Evolutionary conservation across 1,284 basidiomycete genomes (phyloP).

Genomic region (Apiotrichum montevideense): DNA sequence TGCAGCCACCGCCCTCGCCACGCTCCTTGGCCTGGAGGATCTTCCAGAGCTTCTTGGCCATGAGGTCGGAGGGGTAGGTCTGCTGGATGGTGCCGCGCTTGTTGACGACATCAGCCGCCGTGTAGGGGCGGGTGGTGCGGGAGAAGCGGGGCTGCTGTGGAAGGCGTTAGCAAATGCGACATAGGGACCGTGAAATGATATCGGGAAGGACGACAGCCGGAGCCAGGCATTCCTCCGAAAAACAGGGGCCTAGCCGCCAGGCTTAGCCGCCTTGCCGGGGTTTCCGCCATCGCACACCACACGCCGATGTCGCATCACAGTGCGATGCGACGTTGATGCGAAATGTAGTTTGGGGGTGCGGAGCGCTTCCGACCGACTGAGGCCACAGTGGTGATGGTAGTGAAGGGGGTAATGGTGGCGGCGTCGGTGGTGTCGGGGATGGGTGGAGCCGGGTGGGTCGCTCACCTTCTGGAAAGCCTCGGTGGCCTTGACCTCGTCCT

Average conservation of each 20-base stretch:
- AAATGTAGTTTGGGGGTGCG: too few relatives aligned
- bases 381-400: background rate
- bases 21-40: conserved; percentile 47
- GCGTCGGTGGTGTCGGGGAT: conserved; percentile 2
- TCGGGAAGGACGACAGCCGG: background rate
- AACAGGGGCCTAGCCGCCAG: background rate
- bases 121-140: conserved; percentile 80
- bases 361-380: background rate
- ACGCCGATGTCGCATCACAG: too few relatives aligned
- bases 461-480: conserved; percentile 89
- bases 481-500: conserved; percentile 73
- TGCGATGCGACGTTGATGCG: background rate
- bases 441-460: background rate
- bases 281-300: too few relatives aligned
- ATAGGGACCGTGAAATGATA: background rate
- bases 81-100: conserved; percentile 86
- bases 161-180: background rate
- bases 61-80: conserved; percentile 76
- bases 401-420: background rate
- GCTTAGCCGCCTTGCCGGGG: too few relatives aligned
- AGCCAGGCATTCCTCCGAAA: background rate
- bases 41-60: conserved; percentile 81
- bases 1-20: conserved; percentile 45
- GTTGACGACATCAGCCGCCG: conserved; percentile 83
- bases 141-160: conserved; percentile 75